Conservation (phyloP, 108 stramenopile genomes). For the Seminavis robusta region DNA sequence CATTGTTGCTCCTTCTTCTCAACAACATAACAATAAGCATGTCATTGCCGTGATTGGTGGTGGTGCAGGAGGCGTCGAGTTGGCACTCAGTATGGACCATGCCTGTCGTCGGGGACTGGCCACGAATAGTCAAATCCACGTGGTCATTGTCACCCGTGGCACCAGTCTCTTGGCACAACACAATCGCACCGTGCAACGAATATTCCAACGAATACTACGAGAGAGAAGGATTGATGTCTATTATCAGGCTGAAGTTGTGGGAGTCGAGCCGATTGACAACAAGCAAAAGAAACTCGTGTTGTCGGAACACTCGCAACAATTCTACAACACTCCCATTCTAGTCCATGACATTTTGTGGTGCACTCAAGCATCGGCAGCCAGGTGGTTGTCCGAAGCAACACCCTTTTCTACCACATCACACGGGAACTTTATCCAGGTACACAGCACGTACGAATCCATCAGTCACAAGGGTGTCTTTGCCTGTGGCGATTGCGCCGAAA, state of each 20-base stretch:
- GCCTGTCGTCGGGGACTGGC: slow-evolving; percentile 14
- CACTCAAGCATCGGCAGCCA: slow-evolving; percentile 43
- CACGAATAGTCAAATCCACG: neutral
- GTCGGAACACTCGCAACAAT: no score
- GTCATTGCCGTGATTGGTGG: slow-evolving; percentile 48
- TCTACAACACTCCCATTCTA: neutral
- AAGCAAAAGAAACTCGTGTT: neutral
- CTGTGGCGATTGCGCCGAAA: slow-evolving; percentile 56
- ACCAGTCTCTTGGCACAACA: slow-evolving; percentile 32
- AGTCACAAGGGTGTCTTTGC: slow-evolving; percentile 48
- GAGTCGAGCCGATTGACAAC: slow-evolving; percentile 6
- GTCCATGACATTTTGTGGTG: slow-evolving; percentile 53
- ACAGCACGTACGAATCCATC: slow-evolving; percentile 35
- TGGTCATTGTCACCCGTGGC: slow-evolving; percentile 38
- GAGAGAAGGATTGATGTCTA: slow-evolving; percentile 31
- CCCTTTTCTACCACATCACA: slow-evolving; percentile 32
- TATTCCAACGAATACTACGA: slow-evolving; percentile 43
- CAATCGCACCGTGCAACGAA: slow-evolving; percentile 32
- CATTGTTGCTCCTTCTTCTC: neutral
- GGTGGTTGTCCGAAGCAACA: slow-evolving; percentile 34
- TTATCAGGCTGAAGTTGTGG: slow-evolving; percentile 22
- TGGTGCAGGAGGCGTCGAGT: slow-evolving; percentile 63
- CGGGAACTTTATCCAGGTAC: slow-evolving; percentile 56
- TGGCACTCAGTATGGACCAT: slow-evolving; percentile 47
- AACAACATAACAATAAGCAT: neutral